Conservation (phyloP, 768 basidiomycete species). For the Paxillus rubicundulus region DNA sequence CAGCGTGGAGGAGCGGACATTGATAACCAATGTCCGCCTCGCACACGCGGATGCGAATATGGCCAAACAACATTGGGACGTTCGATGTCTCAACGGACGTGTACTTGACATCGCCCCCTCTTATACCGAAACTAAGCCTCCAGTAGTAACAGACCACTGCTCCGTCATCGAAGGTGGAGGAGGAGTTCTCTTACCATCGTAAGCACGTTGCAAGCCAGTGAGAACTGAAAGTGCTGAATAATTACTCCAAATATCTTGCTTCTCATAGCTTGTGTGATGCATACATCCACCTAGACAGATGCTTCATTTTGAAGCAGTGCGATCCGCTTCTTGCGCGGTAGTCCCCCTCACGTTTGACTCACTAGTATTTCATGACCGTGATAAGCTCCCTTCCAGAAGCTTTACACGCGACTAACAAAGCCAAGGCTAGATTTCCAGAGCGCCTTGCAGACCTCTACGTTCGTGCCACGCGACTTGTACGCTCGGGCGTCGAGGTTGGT, state of each 20-base stretch:
- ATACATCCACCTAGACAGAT: conserved; percentile 69
- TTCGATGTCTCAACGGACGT: conserved; percentile 29
- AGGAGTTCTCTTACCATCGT: conserved; percentile 34
- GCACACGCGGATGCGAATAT: conserved; percentile 26
- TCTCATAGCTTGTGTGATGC: conserved; percentile 51
- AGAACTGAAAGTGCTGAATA: neutral
- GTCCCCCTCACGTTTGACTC: neutral
- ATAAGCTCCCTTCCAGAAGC: conserved; percentile 56
- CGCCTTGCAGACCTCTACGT: conserved; percentile 44
- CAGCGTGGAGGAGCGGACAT: conserved; percentile 4
- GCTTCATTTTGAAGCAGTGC: conserved; percentile 59
- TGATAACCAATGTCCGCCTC: conserved; percentile 30
- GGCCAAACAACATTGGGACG: conserved; percentile 31
- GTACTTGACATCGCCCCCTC: conserved; percentile 24
- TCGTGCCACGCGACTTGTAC: conserved; percentile 53
- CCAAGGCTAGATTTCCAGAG: conserved; percentile 48
- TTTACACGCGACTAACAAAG: conserved; percentile 47
- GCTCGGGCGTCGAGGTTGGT: conserved; percentile 57
- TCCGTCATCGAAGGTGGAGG: conserved; percentile 23
- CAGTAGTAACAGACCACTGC: neutral
- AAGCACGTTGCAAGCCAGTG: conserved; percentile 5
- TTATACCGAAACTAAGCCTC: conserved; percentile 1
- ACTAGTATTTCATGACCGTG: neutral
- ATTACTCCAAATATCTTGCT: conserved; percentile 13
- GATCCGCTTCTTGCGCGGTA: conserved; percentile 39